phyloP scores from a whole-genome alignment of 768 basidiomycete genomes.

The Gelatoporia subvermispora region DNA sequence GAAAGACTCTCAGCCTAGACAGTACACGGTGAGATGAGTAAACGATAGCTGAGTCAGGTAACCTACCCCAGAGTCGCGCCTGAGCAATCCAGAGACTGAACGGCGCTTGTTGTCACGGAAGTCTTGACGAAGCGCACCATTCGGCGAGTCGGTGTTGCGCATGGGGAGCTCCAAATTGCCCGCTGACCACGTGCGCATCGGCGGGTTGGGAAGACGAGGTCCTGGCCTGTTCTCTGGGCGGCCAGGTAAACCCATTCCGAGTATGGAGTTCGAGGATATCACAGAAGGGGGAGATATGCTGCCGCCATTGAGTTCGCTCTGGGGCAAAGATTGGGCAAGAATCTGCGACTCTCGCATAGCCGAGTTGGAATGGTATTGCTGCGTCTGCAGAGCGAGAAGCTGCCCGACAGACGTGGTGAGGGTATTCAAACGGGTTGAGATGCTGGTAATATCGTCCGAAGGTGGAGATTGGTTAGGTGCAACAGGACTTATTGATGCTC shows the following conservation, averaged over 20 bases:
- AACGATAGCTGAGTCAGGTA: not conserved
- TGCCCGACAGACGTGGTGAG: constrained; percentile 84
- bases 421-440: constrained; percentile 73
- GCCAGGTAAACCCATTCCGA: constrained; percentile 59
- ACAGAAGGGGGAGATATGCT: constrained; percentile 18
- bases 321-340: constrained; percentile 29
- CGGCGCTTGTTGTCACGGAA: constrained; percentile 64
- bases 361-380: constrained; percentile 48
- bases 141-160: constrained; percentile 40
- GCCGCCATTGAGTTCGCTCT: constrained; percentile 41
- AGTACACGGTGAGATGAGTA: constrained; percentile 7
- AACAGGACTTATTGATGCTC: constrained; percentile 63
- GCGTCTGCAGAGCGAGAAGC: constrained; percentile 75
- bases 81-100: constrained; percentile 61
- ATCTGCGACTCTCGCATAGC: constrained; percentile 17
- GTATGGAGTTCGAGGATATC: constrained; percentile 21
- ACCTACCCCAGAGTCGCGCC: constrained; percentile 75
- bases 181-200: constrained; percentile 81
- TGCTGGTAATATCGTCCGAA: constrained; percentile 66
- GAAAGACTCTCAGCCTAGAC: constrained; percentile 50
- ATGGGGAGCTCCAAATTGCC: constrained; percentile 73
- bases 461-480: constrained; percentile 67
- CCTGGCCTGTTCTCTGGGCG: constrained; percentile 60
- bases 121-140: constrained; percentile 31
- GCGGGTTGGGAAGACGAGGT: constrained; percentile 61